Evolutionary conservation across 192 early-diverging fungal genomes (phyloP).

Genomic region (Backusella mclennaniae): DNA sequence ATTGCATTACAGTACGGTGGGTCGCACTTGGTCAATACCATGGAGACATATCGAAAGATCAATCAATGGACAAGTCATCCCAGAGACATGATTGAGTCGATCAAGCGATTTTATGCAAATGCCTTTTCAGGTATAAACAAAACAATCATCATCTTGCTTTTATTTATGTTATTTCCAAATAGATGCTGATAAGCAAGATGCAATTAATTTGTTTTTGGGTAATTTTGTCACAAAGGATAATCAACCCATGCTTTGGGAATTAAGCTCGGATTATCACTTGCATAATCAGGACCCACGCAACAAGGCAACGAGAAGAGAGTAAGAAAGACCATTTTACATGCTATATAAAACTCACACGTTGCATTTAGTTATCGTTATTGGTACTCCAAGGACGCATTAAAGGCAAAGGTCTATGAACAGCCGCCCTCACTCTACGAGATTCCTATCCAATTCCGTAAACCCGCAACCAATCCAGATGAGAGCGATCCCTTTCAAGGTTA

Average conservation of each 20-base stretch:
- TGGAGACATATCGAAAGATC: conserved; percentile 95
- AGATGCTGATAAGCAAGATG: conserved; percentile 97
- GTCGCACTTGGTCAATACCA: conserved; percentile 96
- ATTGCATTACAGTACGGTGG: conserved; percentile 96
- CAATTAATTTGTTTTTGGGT: conserved; percentile 90
- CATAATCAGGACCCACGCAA: conserved; percentile 66
- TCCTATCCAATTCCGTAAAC: conserved; percentile 21
- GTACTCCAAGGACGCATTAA: conserved; percentile 53
- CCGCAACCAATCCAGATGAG: conserved; percentile 29
- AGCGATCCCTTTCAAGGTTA: conserved; percentile 52
- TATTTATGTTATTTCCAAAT: neutral
- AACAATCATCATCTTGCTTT: too few relatives aligned
- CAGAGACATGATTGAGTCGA: conserved; percentile 93
- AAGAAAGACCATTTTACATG: conserved; percentile 14
- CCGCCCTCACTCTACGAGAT: conserved; percentile 21
- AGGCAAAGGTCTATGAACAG: conserved; percentile 27
- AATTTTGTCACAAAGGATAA: conserved; percentile 59
- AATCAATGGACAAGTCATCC: conserved; percentile 94
- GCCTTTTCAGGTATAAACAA: conserved; percentile 72
- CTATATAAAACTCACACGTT: neutral
- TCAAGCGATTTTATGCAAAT: conserved; percentile 91
- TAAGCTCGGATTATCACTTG: conserved; percentile 72
- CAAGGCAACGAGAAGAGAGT: conserved; percentile 48
- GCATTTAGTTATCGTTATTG: conserved; percentile 59
- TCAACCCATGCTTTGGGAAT: conserved; percentile 69